Evolutionary conservation across 1,284 basidiomycete genomes (phyloP), one percentile per base, ranked within the genome.

Genomic region (Pulveroboletus sp.): DNA sequence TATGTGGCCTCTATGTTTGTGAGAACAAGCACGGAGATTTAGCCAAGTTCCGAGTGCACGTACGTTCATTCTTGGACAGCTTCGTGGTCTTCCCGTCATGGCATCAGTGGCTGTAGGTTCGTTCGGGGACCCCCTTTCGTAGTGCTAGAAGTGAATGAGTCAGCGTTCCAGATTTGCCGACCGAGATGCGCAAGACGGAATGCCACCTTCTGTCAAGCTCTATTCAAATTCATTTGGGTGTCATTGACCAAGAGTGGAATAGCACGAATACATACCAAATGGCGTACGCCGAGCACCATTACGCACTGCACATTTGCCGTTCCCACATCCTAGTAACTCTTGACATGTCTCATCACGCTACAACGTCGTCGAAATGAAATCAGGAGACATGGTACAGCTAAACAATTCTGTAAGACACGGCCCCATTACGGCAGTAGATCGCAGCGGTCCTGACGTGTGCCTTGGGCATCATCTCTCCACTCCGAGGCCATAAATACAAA

Each of bases 51-150:
- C 29, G 36, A 35, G 38, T 20, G 36, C 43, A 62, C 43, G 55
- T 43, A 59, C 49, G 15, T 31, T 31, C 33, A 10, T 25, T 31
- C 0, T 18, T 29, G 61, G 24, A 53, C 50, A 51, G 62, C 40
- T 31, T 36, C 49, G 17, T 12, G 46, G 38, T 18, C 22, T 17
- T 14, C 15, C 15, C 24, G 15, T 43, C 31, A 43, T 51, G 20
- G 12, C 7, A 43, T 43, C 39, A 47, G 44, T 52, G 43, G 59
- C 59, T 59, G 43, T 6, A 59, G 49, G 56, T 33, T 17, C 24
- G 9, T 46, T 35, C 25, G 33, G 45, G 12, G 20, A 20, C 22
- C 10, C 46, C 17, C n/a, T 18, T 11, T 17, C 35, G 39, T 31
- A 9, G 5, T 9, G 28, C 25, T 12, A 2, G 22, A 2, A n/a